These are phyloP conservation scores for Leccinum ponderosum DNA, from an alignment of 1,284 basidiomycete species.

Conservation along the genomic window DNA sequence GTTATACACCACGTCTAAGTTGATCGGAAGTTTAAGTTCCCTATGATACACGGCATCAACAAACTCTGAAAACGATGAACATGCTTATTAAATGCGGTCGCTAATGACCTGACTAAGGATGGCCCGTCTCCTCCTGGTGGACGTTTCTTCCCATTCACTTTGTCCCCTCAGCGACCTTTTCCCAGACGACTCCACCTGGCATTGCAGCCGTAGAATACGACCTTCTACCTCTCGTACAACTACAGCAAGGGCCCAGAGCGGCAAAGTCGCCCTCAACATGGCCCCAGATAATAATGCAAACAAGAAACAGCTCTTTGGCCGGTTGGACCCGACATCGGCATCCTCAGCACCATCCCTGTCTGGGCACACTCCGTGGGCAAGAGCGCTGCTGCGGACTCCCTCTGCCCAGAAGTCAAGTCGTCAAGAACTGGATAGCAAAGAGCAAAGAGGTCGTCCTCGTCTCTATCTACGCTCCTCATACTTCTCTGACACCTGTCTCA, in stretches of 20 bases:
- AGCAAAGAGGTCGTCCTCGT: slow-evolving; percentile 70
- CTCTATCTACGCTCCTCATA: neutral
- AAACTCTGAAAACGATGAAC: too few species aligned
- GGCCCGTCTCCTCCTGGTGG: slow-evolving; percentile 37
- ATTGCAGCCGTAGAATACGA: slow-evolving; percentile 52
- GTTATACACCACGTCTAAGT: too few species aligned
- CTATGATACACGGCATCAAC: too few species aligned
- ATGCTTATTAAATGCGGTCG: too few species aligned
- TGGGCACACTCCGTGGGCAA: slow-evolving; percentile 43
- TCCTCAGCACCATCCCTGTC: slow-evolving; percentile 43
- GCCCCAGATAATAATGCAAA: slow-evolving; percentile 23
- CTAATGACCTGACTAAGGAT: too few species aligned
- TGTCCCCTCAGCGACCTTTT: neutral
- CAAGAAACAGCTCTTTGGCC: slow-evolving; percentile 45
- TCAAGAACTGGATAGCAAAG: slow-evolving; percentile 80
- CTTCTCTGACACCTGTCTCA: slow-evolving; percentile 29
- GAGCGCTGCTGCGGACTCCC: slow-evolving; percentile 25
- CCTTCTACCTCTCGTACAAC: slow-evolving; percentile 47
- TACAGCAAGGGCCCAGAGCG: slow-evolving; percentile 44
- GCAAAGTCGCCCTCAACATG: slow-evolving; percentile 42
- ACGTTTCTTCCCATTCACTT: slow-evolving; percentile 9
- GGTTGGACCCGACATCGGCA: slow-evolving; percentile 64
- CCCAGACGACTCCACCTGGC: slow-evolving; percentile 52
- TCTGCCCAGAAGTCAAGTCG: slow-evolving; percentile 39
- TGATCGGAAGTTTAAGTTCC: too few species aligned